Evolutionary conservation across 2,329 filamentous ascomycete genomes (phyloP), one percentile per base, ranked within the genome.

Genomic region (Fusarium beomiforme): DNA sequence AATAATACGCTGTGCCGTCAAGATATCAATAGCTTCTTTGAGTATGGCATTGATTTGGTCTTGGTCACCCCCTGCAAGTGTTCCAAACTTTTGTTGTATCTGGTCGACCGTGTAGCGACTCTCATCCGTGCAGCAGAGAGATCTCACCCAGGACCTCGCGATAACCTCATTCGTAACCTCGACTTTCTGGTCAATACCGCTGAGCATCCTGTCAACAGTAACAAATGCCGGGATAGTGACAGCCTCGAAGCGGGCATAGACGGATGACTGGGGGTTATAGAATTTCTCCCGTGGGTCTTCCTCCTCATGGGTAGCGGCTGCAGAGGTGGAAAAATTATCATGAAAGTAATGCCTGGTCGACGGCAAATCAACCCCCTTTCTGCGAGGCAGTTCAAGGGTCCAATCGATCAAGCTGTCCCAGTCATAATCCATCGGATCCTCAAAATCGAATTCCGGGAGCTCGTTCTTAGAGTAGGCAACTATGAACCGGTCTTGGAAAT

Each of bases 371-470:
- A 86, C 75, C 1, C 83, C 83, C 58, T 85, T 81, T 33, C 83
- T 79, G 1, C 81, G 81, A 26, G 84, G 80, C 7, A 88, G 86
- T 24, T 85, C 83, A 69, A 89, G 82, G 2, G 90, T 86, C 93
- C 93, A 95, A 37, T 86, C 83, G 49, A 94, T 86, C 9, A 95
- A 79, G 8, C 78, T 79, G 13, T 83, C 80, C 92, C 93, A 94
- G 75, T 95, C 90, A 64, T 93, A 93, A 3, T 86, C 85, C 41
- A 86, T 78, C 1, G 90, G 84, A 47, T 91, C 81, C 54, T 92
- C 85, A 70, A 88, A 92, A 77, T 93, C 83, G 23, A 95, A 83
- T 4, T 83, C 78, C 3, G 89, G 86, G 2, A 95, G 71, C 67
- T 91, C 85, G 12, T 86, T 86, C 3, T 83, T 84, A 70, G 90